A percentile compares a stretch with the other conserved stretches of the same genome.
These are phyloP conservation scores for Backusella parvicylindrica DNA, from an alignment of 192 early-diverging fungal genomes.

Conservation along the genomic window DNA sequence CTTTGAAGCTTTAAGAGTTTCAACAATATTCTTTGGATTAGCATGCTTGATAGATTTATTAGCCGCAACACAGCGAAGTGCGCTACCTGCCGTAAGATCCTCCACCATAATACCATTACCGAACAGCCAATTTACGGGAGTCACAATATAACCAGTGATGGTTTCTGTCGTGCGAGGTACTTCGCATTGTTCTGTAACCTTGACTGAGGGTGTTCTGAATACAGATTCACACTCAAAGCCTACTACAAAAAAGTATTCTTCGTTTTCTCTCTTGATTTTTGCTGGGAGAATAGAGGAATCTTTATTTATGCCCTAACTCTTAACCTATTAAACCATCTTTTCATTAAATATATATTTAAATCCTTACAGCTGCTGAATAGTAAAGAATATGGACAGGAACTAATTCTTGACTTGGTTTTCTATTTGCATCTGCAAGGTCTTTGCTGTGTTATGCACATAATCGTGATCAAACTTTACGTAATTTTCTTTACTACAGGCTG, in stretches of 20 bases:
- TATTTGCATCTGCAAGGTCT: slow-evolving; percentile 52
- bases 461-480: slow-evolving; percentile 78
- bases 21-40: not conserved
- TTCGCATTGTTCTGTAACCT: not conserved
- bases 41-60: not conserved
- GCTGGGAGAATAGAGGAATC: slow-evolving; percentile 32
- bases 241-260: slow-evolving; percentile 46
- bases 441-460: slow-evolving; percentile 65
- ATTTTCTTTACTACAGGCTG: slow-evolving; percentile 57
- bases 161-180: not conserved
- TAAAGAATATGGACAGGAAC: slow-evolving; percentile 48
- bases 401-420: slow-evolving; percentile 17
- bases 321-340: too few relatives aligned
- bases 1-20: not conserved
- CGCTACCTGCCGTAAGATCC: slow-evolving; percentile 14
- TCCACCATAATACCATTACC: not conserved
- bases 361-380: slow-evolving; percentile 40
- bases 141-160: not conserved
- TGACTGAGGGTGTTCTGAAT: not conserved
- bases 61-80: slow-evolving; percentile 12
- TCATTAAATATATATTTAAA: too few relatives aligned
- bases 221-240: not conserved
- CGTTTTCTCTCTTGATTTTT: slow-evolving; percentile 72
- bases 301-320: not conserved
- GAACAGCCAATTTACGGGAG: not conserved